Conservation (phyloP, 768 basidiomycete species). For the Podaxis sp. region DNA sequence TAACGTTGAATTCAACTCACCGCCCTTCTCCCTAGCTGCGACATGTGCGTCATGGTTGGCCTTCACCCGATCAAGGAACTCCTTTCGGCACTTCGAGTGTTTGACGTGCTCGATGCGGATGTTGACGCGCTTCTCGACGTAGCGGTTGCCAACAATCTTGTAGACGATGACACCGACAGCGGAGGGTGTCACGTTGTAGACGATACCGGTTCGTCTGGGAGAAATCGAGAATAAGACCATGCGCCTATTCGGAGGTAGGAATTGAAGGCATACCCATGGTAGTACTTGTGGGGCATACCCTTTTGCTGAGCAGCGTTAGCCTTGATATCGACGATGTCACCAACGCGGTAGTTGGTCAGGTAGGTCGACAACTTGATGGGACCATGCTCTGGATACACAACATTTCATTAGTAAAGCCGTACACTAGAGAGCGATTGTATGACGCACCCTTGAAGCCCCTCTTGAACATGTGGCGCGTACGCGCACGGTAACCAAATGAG, state of each 20-base stretch:
- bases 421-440: slow-evolving; percentile 4
- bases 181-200: slow-evolving; percentile 96
- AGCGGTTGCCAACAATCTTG: slow-evolving; percentile 99
- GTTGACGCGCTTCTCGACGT: slow-evolving; percentile 99
- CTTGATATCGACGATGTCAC: slow-evolving; percentile 99
- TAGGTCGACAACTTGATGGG: slow-evolving; percentile 88
- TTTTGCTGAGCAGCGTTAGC: slow-evolving; percentile 99
- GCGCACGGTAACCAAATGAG: slow-evolving; percentile 99
- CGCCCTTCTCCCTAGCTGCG: slow-evolving; percentile 88
- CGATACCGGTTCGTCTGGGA: slow-evolving; percentile 88
- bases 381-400: slow-evolving; percentile 69
- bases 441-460: slow-evolving; percentile 91
- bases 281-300: slow-evolving; percentile 99
- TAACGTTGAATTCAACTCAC: slow-evolving; percentile 41
- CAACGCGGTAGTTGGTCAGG: slow-evolving; percentile 89
- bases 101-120: slow-evolving; percentile 91
- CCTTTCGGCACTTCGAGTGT: slow-evolving; percentile 97
- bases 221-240: neutral
- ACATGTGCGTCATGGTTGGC: slow-evolving; percentile 78
- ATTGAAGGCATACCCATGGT: slow-evolving; percentile 74
- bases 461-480: slow-evolving; percentile 99
- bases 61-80: slow-evolving; percentile 96
- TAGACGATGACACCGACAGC: slow-evolving; percentile 96
- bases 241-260: slow-evolving; percentile 4
- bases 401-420: slow-evolving; percentile 10